phyloP scores from a whole-genome alignment of 2,329 filamentous ascomycete species.

The Colletotrichum costaricense region DNA sequence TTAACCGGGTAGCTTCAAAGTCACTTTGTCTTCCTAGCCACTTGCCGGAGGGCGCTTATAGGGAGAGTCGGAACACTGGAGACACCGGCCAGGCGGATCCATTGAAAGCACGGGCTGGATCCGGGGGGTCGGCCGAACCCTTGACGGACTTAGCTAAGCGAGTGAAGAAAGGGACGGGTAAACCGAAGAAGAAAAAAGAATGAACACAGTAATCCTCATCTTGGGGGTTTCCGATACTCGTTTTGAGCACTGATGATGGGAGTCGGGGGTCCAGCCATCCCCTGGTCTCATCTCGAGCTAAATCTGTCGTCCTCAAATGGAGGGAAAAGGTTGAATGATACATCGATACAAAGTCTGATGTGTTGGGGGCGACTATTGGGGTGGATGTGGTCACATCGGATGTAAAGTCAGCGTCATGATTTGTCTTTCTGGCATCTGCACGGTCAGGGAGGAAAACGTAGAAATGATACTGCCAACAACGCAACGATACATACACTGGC shows the following conservation, averaged over 20 bases:
- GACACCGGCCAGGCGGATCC: not conserved
- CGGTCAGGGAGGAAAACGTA: not conserved
- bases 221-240: not conserved
- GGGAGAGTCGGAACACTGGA: not conserved
- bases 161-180: no score
- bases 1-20: not conserved
- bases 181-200: no score
- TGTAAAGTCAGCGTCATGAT: constrained; percentile 7
- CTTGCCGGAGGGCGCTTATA: not conserved
- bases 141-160: no score
- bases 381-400: not conserved
- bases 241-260: no score
- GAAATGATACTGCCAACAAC: not conserved
- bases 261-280: no score
- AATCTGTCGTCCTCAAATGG: not conserved
- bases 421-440: not conserved
- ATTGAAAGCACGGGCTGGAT: not conserved
- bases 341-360: no score
- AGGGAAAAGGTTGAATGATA: not conserved
- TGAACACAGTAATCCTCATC: not conserved
- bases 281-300: not conserved
- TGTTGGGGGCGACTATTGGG: not conserved
- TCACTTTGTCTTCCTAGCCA: not conserved
- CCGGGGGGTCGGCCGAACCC: not conserved
- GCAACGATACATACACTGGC: no score